Conservation (phyloP, 2,329 filamentous ascomycete species). For the Ascochyta fabae region DNA sequence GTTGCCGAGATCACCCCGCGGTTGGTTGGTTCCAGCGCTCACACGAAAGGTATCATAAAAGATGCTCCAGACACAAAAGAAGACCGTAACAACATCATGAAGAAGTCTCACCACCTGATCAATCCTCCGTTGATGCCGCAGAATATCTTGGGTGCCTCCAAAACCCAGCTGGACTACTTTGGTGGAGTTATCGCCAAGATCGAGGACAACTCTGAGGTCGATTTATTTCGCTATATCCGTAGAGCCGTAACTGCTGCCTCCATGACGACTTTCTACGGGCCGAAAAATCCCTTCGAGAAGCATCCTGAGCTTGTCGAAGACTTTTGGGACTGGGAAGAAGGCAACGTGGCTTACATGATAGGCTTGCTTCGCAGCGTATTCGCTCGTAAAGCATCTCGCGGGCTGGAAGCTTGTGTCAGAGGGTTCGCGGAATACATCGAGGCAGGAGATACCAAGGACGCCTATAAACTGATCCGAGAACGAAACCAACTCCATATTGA, state of each 20-base stretch:
- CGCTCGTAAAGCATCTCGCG: slow-evolving; percentile 49
- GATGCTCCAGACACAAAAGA: slow-evolving; percentile 35
- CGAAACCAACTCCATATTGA: slow-evolving; percentile 28
- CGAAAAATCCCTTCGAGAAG: slow-evolving; percentile 51
- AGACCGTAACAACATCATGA: slow-evolving; percentile 40
- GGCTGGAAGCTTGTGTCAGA: slow-evolving; percentile 39
- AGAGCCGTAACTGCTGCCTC: slow-evolving; percentile 44
- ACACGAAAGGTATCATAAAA: slow-evolving; percentile 36
- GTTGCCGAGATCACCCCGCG: slow-evolving; percentile 48
- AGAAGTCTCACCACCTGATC: slow-evolving; percentile 43
- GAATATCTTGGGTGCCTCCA: slow-evolving; percentile 44
- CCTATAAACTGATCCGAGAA: slow-evolving; percentile 30
- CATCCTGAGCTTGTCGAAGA: slow-evolving; percentile 46
- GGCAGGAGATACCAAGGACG: slow-evolving; percentile 27
- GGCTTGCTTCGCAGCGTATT: slow-evolving; percentile 47
- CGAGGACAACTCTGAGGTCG: slow-evolving; percentile 37
- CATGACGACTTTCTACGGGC: slow-evolving; percentile 53
- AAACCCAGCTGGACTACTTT: slow-evolving; percentile 47
- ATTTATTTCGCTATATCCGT: slow-evolving; percentile 48
- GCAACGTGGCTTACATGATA: slow-evolving; percentile 38
- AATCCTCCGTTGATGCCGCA: slow-evolving; percentile 41
- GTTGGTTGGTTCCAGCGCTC: slow-evolving; percentile 46
- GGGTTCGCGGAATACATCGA: slow-evolving; percentile 39
- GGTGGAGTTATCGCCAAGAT: slow-evolving; percentile 28
- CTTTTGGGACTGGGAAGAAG: slow-evolving; percentile 54